These are phyloP conservation scores for Rhodotorula sp. DNA, from an alignment of 1,284 basidiomycete genomes.

Conservation along the genomic window DNA sequence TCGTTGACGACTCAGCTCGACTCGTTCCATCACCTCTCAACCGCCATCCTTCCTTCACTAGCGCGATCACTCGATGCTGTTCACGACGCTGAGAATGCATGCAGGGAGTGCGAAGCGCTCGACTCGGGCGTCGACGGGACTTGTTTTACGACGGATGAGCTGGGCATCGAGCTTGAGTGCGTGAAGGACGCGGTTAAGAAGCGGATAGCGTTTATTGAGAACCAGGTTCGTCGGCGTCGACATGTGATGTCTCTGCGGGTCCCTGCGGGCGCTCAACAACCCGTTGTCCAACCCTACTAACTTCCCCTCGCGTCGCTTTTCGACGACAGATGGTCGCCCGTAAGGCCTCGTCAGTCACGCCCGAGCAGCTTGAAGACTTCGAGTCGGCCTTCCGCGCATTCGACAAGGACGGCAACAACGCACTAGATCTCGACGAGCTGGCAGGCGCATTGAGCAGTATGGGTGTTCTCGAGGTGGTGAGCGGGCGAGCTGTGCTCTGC, in stretches of 20 bases:
- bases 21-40: background rate
- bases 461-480: constrained; percentile 60
- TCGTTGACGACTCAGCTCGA: constrained; percentile 11
- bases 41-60: background rate
- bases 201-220: constrained; percentile 93
- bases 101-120: constrained; percentile 69
- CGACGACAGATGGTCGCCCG: constrained; percentile 76
- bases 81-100: constrained; percentile 63
- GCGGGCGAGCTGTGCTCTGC: constrained; percentile 48
- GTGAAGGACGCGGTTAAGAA: constrained; percentile 77
- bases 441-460: constrained; percentile 88
- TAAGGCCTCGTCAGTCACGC: constrained; percentile 87
- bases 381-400: constrained; percentile 97
- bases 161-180: constrained; percentile 84
- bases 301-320: background rate
- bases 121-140: background rate
- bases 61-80: constrained; percentile 4
- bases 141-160: constrained; percentile 72
- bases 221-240: constrained; percentile 85
- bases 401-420: constrained; percentile 88
- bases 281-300: constrained; percentile 44
- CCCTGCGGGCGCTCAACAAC: background rate
- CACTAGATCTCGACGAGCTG: constrained; percentile 80
- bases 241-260: background rate
- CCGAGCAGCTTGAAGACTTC: constrained; percentile 94